Evolutionary conservation across 2,329 filamentous ascomycete species (phyloP).

Genomic region (Colletotrichum viniferum): DNA sequence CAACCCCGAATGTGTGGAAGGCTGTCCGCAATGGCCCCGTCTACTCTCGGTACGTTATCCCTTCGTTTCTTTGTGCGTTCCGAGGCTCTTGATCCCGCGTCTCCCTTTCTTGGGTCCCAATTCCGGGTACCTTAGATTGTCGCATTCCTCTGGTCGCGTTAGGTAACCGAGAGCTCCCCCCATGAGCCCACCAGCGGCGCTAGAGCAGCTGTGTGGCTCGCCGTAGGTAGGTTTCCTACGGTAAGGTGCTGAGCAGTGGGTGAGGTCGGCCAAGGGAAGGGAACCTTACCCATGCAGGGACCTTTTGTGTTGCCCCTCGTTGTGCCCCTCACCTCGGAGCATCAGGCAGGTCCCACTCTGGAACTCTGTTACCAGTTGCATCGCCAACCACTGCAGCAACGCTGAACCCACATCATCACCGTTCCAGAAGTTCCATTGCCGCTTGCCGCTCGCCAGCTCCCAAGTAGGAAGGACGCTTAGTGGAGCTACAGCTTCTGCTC

Average conservation of each 20-base stretch:
- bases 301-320: slow-evolving; percentile 23
- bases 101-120: neutral
- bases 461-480: slow-evolving; percentile 17
- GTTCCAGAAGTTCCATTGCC: slow-evolving; percentile 10
- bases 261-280: neutral
- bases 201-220: neutral
- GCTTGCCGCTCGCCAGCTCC: slow-evolving; percentile 1
- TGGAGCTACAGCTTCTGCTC: slow-evolving; percentile 11
- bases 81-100: neutral
- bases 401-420: neutral
- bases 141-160: neutral
- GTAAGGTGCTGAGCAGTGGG: neutral
- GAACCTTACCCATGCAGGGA: slow-evolving; percentile 21
- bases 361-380: neutral
- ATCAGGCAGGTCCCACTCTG: slow-evolving; percentile 9
- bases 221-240: neutral
- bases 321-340: slow-evolving; percentile 21
- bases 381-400: neutral
- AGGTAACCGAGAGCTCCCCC: neutral
- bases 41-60: neutral
- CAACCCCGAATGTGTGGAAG: neutral
- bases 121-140: neutral
- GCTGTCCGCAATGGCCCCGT: neutral
- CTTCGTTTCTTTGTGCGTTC: neutral
- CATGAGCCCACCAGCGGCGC: neutral